Percentiles rank a stretch among this genome's conserved stretches.
phyloP scores from a whole-genome alignment of 1,284 basidiomycete species.

The Ganoderma meredithae region DNA sequence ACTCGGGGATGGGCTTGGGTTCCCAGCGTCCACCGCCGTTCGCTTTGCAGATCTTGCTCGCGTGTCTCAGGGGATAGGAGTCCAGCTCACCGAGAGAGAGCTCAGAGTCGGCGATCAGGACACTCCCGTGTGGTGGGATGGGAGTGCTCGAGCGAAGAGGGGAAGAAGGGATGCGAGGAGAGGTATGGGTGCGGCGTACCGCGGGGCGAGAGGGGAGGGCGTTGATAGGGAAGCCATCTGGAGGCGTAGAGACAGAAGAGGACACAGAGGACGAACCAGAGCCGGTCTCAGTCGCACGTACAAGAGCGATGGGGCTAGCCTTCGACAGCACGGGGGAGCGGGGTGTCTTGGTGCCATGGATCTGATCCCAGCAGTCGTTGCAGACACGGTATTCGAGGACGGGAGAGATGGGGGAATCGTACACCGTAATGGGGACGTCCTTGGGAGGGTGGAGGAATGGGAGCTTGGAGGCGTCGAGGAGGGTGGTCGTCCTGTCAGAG shows the following conservation, averaged over 20 bases:
- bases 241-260: slow-evolving; percentile 47
- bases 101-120: slow-evolving; percentile 49
- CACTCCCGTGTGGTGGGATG: slow-evolving; percentile 45
- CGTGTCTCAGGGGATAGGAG: slow-evolving; percentile 71
- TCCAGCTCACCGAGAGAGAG: slow-evolving; percentile 60
- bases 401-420: slow-evolving; percentile 63
- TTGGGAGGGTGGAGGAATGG: slow-evolving; percentile 73
- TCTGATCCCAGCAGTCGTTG: slow-evolving; percentile 75
- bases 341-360: slow-evolving; percentile 57
- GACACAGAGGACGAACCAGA: slow-evolving; percentile 43
- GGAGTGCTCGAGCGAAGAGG: slow-evolving; percentile 44
- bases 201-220: slow-evolving; percentile 37
- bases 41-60: slow-evolving; percentile 73
- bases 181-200: slow-evolving; percentile 36
- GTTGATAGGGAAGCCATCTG: slow-evolving; percentile 40
- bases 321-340: slow-evolving; percentile 42
- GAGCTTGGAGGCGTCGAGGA: slow-evolving; percentile 74
- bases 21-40: slow-evolving; percentile 79
- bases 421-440: slow-evolving; percentile 61
- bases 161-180: slow-evolving; percentile 43
- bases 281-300: slow-evolving; percentile 40
- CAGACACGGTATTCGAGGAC: slow-evolving; percentile 64
- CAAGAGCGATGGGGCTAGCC: slow-evolving; percentile 51
- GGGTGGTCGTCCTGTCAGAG: slow-evolving; percentile 59
- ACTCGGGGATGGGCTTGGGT: slow-evolving; percentile 56